Evolutionary conservation across 345 rosid genomes (phyloP).

Genomic region (Passiflora organensis): DNA sequence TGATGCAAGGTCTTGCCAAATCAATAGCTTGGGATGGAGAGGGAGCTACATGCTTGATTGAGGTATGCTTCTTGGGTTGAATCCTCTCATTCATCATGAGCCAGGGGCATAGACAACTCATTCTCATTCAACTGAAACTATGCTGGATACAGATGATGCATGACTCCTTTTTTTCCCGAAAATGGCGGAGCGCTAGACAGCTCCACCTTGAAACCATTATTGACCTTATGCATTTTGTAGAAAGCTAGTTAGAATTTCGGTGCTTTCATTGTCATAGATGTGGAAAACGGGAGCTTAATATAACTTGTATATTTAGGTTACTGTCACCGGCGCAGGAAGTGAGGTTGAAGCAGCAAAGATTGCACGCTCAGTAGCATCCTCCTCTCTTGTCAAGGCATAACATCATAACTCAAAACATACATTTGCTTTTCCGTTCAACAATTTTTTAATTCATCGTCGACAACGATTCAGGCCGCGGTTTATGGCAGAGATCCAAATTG

Average conservation of each 20-base stretch:
- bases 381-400: slow-evolving; percentile 86
- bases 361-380: slow-evolving; percentile 89
- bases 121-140: too few species aligned
- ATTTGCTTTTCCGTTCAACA: slow-evolving; percentile 12
- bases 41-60: slow-evolving; percentile 93
- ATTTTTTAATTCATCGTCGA: slow-evolving; percentile 15
- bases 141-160: too few species aligned
- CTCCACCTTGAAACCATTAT: too few species aligned
- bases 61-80: slow-evolving; percentile 40
- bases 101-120: too few species aligned
- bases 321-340: slow-evolving; percentile 58
- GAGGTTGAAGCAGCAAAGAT: slow-evolving; percentile 82
- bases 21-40: slow-evolving; percentile 99
- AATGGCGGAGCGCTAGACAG: neutral
- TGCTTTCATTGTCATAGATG: too few species aligned
- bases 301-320: slow-evolving; percentile 34
- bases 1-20: slow-evolving; percentile 98
- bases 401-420: slow-evolving; percentile 9
- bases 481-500: slow-evolving; percentile 96
- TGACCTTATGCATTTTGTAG: too few species aligned
- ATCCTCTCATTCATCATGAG: too few species aligned
- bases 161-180: neutral
- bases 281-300: slow-evolving; percentile 1
- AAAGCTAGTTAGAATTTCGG: too few species aligned
- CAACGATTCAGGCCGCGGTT: slow-evolving; percentile 65